Evolutionary conservation across 495 filamentous ascomycete species (phyloP), one percentile per base, ranked within the genome.

Genomic region (Trichodelitschia bisporula): DNA sequence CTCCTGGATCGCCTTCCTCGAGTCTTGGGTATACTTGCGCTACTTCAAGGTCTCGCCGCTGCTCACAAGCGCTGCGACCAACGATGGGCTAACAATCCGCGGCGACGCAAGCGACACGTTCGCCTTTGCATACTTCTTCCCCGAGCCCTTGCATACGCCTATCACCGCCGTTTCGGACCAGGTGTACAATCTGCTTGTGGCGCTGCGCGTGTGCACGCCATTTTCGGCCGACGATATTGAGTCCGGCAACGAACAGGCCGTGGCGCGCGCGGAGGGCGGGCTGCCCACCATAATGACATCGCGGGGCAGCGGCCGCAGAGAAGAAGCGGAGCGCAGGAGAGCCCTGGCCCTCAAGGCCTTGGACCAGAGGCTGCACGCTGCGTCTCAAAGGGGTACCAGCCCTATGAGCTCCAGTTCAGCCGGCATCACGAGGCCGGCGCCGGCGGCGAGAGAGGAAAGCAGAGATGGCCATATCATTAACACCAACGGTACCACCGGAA

Each of bases 81-180:
- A 60, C 19, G 45, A 53, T 23, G n/a, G n/a, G n/a, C n/a, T n/a
- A n/a, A 53, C 56, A 6, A 57, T 78, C 32, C 61, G 70, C 39
- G 86, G 86, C 30, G 86, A 97, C 44, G 80, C 89, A 12, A 83
- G 74, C 42, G 86, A 97, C 47, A 91, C 83, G 0, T 95, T 97
- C 44, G 71, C 78, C 20, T 90, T 92, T 45, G 72, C 83, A 36
- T 75, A 77, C 44, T 93, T 97, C 49, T 95, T 93, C 55, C 86
- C 86, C 2, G 84, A 89, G 26, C 66, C 69, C 18, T 57, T 79
- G 11, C 78, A 90, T 32, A 71, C 75, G 3, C 63, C 78, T 10
- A 59, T 95, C 34, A 61, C 73, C 13, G 59, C 64, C 30, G 44
- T 93, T 18, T 65, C 77, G 13, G 71, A 78, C 28, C 58, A 66